Evolutionary conservation across 2,329 filamentous ascomycete genomes (phyloP).

Genomic region (Trichophyton benhamiae): DNA sequence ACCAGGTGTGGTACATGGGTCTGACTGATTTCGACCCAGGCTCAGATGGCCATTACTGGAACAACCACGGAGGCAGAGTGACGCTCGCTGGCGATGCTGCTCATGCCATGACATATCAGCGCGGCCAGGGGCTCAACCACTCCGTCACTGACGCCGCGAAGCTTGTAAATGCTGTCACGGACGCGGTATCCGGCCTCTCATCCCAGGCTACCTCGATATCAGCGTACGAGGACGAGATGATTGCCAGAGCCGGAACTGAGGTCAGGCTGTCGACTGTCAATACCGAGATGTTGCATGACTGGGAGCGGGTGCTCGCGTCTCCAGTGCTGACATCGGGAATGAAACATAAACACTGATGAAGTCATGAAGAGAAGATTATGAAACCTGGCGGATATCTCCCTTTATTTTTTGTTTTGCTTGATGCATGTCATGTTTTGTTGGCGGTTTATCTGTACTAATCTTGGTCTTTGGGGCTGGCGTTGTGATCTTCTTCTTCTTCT

Average conservation of each 20-base stretch:
- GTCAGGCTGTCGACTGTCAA: constrained; percentile 34
- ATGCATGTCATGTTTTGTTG: background rate
- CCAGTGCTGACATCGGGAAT: constrained; percentile 8
- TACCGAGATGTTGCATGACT: constrained; percentile 37
- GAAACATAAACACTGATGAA: constrained; percentile 2
- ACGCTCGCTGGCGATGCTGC: constrained; percentile 29
- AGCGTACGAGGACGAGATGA: constrained; percentile 26
- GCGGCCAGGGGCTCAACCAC: constrained; percentile 29
- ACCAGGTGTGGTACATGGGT: constrained; percentile 20
- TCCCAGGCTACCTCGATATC: constrained; percentile 14
- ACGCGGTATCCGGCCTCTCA: background rate
- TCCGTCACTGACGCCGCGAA: constrained; percentile 23
- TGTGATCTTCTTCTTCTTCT: background rate
- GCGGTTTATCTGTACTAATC: background rate
- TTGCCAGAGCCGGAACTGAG: constrained; percentile 34
- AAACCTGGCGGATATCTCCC: too few relatives aligned
- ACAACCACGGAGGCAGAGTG: constrained; percentile 22
- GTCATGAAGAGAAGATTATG: background rate
- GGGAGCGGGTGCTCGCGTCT: constrained; percentile 18
- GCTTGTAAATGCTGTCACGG: background rate
- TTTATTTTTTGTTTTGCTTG: too few relatives aligned
- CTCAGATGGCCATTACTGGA: constrained; percentile 18
- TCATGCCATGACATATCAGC: constrained; percentile 32
- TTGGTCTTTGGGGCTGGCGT: background rate
- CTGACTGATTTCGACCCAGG: constrained; percentile 24